Evolutionary conservation across 148 eudicot species (phyloP).

Genomic region (Rheum nobile): DNA sequence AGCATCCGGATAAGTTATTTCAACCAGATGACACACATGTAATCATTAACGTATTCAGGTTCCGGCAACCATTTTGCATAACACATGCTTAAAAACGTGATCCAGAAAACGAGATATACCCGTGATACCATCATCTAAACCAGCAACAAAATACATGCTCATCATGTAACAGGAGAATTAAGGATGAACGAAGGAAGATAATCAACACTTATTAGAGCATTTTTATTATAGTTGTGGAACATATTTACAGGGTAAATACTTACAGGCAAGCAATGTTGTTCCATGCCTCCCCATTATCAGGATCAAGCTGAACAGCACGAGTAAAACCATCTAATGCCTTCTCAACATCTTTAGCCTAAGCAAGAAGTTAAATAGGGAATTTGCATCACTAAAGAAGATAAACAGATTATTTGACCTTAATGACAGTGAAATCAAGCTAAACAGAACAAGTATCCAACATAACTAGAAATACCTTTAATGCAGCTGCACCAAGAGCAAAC

Average conservation of each 20-base stretch:
- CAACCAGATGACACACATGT: background rate
- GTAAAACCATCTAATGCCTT: slow-evolving; percentile 87
- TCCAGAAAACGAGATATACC: background rate
- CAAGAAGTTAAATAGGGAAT: background rate
- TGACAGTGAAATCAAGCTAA: background rate
- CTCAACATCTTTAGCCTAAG: slow-evolving; percentile 65
- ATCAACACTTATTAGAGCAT: background rate
- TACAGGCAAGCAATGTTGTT: slow-evolving; percentile 93
- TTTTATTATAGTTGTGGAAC: background rate
- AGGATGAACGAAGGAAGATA: background rate
- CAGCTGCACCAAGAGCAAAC: slow-evolving; percentile 99
- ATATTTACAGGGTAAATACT: slow-evolving; percentile 14
- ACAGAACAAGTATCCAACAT: background rate
- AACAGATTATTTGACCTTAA: background rate
- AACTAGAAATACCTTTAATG: slow-evolving; percentile 48
- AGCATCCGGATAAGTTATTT: too few relatives aligned
- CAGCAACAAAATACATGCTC: background rate
- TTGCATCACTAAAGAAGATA: background rate
- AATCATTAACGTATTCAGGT: background rate
- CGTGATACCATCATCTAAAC: background rate
- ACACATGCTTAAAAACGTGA: background rate
- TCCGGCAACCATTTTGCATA: background rate
- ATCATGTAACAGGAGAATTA: background rate
- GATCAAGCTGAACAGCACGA: slow-evolving; percentile 90
- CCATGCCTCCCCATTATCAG: slow-evolving; percentile 99